Base-by-base conservation (phyloP, 2,329 filamentous ascomycete genomes). In the Ophiostoma populinum region DNA sequence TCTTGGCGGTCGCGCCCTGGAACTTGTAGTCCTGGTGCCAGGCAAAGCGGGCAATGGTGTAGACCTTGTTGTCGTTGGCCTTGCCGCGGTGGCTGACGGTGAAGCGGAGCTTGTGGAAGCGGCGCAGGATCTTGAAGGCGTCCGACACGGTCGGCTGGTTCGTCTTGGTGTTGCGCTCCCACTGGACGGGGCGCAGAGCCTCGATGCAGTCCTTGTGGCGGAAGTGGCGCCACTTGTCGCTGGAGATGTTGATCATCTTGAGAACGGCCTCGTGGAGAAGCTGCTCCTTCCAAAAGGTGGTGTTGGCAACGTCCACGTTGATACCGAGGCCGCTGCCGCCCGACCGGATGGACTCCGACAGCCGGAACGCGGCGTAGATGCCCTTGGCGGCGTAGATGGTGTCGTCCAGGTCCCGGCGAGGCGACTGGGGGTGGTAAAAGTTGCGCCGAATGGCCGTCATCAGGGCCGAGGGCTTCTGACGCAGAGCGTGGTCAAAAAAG, bases 231-330 rank as follows among this genome's bases (percentile, higher is more conserved):
- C 42, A 48, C 20, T 48, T 43, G 30, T 50, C 49, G 20, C 46
- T 40, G 6, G 41, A 34, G 9, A 36, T 38, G 22, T 38, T 34
- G 3, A 56, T 34, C 1, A 43, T 44, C 24, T 50, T 51, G n/a
- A 46, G 41, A 0, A 50, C 50, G 3, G 67, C 38, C 3, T 55
- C 45, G 13, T 58, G 55, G 5, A 69, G 34, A 1, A 48, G 49
- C 30, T 58, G 54, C 2, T 49, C 53, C 1, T 55, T 65, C 78
- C 81, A 95, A 58, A 98, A 98, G 10, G 80, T 80, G 0, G 82
- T 80, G 50, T 95, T 93, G 38, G 86, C 78, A 20, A 93, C 79
- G 48, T 98, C 87, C 9, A 92, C 73, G 46, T 94, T 95, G 50
- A 98, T 60, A 0, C 80, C 72, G 6, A 95, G 63, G 7, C 70